Evolutionary conservation across 768 basidiomycete genomes (phyloP).

Genomic region (Pleurotus salmoneostramineus): DNA sequence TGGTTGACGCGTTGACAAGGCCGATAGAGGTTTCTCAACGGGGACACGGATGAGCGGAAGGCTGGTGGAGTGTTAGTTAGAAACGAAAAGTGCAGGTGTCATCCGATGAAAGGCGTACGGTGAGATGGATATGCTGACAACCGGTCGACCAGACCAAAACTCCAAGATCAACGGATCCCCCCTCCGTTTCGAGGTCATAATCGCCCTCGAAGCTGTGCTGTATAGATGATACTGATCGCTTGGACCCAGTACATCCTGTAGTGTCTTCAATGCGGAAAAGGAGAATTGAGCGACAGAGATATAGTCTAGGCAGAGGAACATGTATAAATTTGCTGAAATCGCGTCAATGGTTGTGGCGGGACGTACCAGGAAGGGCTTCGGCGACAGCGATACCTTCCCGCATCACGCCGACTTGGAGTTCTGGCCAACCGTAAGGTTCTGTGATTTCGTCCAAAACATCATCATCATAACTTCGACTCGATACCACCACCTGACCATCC

Average conservation of each 20-base stretch:
- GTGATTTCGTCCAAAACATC: conserved; percentile 36
- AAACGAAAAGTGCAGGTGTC: conserved; percentile 9
- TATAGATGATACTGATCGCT: conserved; percentile 82
- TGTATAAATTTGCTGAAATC: too few relatives aligned
- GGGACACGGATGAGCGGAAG: conserved; percentile 68
- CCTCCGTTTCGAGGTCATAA: conserved; percentile 71
- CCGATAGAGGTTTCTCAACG: conserved; percentile 64
- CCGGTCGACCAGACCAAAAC: conserved; percentile 84
- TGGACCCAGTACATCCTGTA: conserved; percentile 65
- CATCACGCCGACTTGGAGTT: conserved; percentile 90
- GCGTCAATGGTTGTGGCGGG: background rate
- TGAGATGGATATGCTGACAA: conserved; percentile 73
- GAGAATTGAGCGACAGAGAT: conserved; percentile 82
- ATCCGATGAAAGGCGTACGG: conserved; percentile 47
- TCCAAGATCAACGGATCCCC: conserved; percentile 68
- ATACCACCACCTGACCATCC: background rate
- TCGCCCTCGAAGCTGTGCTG: conserved; percentile 64
- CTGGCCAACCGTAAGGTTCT: conserved; percentile 86
- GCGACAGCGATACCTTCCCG: conserved; percentile 90
- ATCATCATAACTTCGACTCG: conserved; percentile 26
- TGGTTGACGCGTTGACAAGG: conserved; percentile 37
- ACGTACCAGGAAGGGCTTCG: conserved; percentile 83
- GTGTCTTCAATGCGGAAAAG: conserved; percentile 77
- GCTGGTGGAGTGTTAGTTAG: conserved; percentile 30
- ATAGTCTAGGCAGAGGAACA: conserved; percentile 61